Evolutionary conservation across 305 asterid genomes (phyloP).

Genomic region (Fraxinus angustifolia): DNA sequence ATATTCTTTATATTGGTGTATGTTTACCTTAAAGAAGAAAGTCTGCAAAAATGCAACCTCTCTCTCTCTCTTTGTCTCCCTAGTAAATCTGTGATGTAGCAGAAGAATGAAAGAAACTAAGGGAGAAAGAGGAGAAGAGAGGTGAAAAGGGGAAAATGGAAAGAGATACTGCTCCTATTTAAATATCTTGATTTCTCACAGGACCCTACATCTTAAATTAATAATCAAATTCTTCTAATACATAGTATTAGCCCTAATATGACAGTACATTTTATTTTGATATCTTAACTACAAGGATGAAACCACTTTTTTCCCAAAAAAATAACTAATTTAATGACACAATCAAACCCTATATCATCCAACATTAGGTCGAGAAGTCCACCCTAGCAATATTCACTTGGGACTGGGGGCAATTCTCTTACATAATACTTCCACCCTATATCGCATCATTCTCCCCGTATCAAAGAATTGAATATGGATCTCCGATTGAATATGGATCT

Average conservation of each 20-base stretch:
- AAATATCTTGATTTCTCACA: conserved; percentile 27
- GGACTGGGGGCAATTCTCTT: too few relatives aligned
- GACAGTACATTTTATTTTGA: too few relatives aligned
- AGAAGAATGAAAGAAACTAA: conserved; percentile 13
- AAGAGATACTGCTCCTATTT: conserved; percentile 33
- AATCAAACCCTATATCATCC: too few relatives aligned
- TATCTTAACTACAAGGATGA: too few relatives aligned
- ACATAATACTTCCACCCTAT: too few relatives aligned
- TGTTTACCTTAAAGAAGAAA: conserved; percentile 31
- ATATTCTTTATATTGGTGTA: conserved; percentile 3
- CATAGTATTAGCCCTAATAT: background rate
- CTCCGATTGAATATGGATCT: too few relatives aligned
- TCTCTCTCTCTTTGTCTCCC: conserved; percentile 16
- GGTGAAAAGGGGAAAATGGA: conserved; percentile 33
- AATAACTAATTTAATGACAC: too few relatives aligned
- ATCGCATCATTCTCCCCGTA: too few relatives aligned
- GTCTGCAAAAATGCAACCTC: conserved; percentile 11
- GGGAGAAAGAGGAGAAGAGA: conserved; percentile 23
- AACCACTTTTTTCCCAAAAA: too few relatives aligned
- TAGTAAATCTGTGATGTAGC: conserved; percentile 13
- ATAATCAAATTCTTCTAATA: conserved; percentile 24
- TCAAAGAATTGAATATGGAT: too few relatives aligned
- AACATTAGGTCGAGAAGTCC: too few relatives aligned
- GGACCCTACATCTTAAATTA: background rate
- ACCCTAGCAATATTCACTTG: too few relatives aligned